Conservation (phyloP, 2,329 filamentous ascomycete genomes). For the Fusarium udum region DNA sequence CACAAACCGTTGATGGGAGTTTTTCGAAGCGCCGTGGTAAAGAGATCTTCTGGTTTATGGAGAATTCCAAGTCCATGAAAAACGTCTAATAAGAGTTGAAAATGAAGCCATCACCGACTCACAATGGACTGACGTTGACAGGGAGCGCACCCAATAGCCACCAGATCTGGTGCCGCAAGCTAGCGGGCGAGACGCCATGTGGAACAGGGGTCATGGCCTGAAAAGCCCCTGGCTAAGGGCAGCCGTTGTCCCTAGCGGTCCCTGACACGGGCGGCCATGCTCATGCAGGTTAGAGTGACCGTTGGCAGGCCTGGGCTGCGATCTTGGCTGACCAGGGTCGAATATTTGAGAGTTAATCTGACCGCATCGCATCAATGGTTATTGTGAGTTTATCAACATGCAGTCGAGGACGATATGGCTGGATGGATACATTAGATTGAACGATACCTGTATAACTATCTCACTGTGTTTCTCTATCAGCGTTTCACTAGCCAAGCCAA, state of each 20-base stretch:
- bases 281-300: constrained; percentile 29
- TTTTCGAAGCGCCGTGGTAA: not conserved
- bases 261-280: constrained; percentile 24
- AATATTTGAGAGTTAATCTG: not conserved
- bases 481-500: not conserved
- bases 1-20: not conserved
- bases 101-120: constrained; percentile 44
- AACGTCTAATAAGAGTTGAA: constrained; percentile 31
- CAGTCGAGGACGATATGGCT: not conserved
- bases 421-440: not conserved
- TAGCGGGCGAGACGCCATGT: constrained; percentile 29
- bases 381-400: not conserved
- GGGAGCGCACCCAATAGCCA: constrained; percentile 6
- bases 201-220: constrained; percentile 30
- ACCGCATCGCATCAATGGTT: not conserved
- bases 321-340: constrained; percentile 14
- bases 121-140: constrained; percentile 35
- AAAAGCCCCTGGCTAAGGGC: constrained; percentile 33
- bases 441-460: not conserved
- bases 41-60: not conserved
- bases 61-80: constrained; percentile 8
- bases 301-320: not conserved
- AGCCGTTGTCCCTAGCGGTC: constrained; percentile 25
- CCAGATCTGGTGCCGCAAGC: constrained; percentile 4
- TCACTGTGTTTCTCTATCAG: not conserved